Base-by-base conservation (phyloP, 208 protist genomes). In the Trypanosoma cruzi region DNA sequence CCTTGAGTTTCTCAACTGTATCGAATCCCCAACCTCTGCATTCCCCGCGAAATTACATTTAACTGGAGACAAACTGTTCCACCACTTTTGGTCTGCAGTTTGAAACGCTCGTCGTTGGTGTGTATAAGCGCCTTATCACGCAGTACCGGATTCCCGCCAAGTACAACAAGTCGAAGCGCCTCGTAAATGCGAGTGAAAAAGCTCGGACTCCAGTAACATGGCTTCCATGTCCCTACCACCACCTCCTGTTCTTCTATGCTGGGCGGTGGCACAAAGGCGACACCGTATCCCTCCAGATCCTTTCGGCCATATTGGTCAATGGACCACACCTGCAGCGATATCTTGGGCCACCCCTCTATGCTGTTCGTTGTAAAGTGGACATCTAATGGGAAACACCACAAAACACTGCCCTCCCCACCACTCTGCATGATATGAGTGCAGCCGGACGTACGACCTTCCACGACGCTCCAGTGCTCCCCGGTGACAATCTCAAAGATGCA, bases 281-380 rank as follows among this genome's bases (percentile, higher is more conserved):
- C 86, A 52, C 90, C 91, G 66, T 97, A 97, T 18, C 90, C 93
- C 0, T 68, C 85, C 46, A 97, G 77, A 49, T 96, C 86, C 68
- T 96, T 94, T 49, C 91, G 73, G 18, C 89, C 89, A 58, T 94
- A 96, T 52, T 62, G 64, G 65, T 97, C 93, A 36, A 95, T 59
- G 49, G 90, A 81, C 91, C 91, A 97, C 36, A 97, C 86, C 75
- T 96, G 88, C 58, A 96, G 64, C 3, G 88, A 79, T 55, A 97
- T 82, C 73, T 94, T 94, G 0, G 93, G 93, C 93, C 93, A 97
- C 1, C 90, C 88, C 57, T 94, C 86, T 13, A 93, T 65, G 63
- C 78, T 89, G 67, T 59, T 82, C 36, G 82, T 84, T 50, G 67
- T 85, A 64, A 86, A 97, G 49, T 96, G 89, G 14, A 94, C 80